These are phyloP conservation scores for Pseudonectria foliicola DNA, from an alignment of 2,329 filamentous ascomycete species.

Conservation along the genomic window DNA sequence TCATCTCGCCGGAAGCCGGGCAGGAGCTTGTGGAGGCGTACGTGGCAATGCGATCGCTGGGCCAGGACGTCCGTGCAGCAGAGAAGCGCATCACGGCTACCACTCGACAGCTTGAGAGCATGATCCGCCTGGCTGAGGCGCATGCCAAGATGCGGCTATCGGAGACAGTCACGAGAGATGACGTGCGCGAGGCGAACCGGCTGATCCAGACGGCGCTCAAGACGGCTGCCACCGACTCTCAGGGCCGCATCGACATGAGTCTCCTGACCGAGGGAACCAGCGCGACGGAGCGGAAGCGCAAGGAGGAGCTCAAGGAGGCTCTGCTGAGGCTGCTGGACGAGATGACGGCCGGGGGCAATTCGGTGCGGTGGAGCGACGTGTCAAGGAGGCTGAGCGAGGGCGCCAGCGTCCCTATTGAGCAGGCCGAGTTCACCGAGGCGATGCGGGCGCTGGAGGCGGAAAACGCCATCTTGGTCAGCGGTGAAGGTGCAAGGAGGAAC, in stretches of 20 bases:
- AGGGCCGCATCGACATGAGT: conserved; percentile 95
- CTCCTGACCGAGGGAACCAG: conserved; percentile 91
- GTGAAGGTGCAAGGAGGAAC: conserved; percentile 76
- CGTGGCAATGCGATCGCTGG: conserved; percentile 90
- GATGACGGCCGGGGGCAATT: conserved; percentile 59
- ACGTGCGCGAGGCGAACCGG: conserved; percentile 85
- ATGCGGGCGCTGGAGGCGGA: conserved; percentile 77
- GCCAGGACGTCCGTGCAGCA: conserved; percentile 74
- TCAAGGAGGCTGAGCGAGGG: conserved; percentile 65
- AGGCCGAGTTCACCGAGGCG: conserved; percentile 74
- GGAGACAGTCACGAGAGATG: conserved; percentile 64
- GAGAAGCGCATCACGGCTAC: conserved; percentile 98
- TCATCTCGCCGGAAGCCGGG: conserved; percentile 72
- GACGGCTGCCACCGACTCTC: conserved; percentile 88
- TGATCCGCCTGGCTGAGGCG: conserved; percentile 94
- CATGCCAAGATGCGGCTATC: conserved; percentile 97
- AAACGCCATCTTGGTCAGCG: conserved; percentile 69
- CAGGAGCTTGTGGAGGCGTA: conserved; percentile 80
- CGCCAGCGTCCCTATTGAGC: conserved; percentile 64
- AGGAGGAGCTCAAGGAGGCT: conserved; percentile 76
- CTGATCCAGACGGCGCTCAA: conserved; percentile 92
- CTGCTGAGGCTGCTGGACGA: conserved; percentile 73
- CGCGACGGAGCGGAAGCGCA: conserved; percentile 74
- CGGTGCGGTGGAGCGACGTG: conserved; percentile 73
- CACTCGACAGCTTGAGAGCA: conserved; percentile 91